Evolutionary conservation across 2,329 filamentous ascomycete genomes (phyloP).

Genomic region (Fusarium denticulatum): DNA sequence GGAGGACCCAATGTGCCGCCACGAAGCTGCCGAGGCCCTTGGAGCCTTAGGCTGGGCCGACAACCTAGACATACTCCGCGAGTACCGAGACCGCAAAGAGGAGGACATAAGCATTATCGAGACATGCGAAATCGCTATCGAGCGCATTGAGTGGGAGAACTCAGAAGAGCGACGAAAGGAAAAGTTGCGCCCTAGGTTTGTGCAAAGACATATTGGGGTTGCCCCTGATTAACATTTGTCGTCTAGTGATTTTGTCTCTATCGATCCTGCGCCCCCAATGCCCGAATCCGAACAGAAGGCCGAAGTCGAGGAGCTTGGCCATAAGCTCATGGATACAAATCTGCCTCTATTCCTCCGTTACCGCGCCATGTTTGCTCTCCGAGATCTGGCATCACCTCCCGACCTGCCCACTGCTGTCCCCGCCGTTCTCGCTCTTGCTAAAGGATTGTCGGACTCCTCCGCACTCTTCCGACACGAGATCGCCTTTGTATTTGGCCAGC

Average conservation of each 20-base stretch:
- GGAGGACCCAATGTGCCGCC: conserved; percentile 95
- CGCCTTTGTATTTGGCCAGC: conserved; percentile 96
- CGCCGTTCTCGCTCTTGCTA: conserved; percentile 86
- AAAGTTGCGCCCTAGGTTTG: conserved; percentile 82
- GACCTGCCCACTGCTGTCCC: conserved; percentile 88
- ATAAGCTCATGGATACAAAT: conserved; percentile 79
- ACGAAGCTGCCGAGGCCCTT: conserved; percentile 95
- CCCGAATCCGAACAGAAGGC: conserved; percentile 76
- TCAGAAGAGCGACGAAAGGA: conserved; percentile 76
- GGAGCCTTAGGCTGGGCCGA: conserved; percentile 82
- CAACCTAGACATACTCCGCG: conserved; percentile 77
- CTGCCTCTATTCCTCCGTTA: conserved; percentile 91
- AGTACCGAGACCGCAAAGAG: conserved; percentile 76
- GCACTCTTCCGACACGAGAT: conserved; percentile 98
- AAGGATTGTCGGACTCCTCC: conserved; percentile 84
- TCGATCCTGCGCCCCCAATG: conserved; percentile 93
- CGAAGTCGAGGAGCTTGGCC: conserved; percentile 78
- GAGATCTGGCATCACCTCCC: conserved; percentile 93
- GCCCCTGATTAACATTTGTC: conserved; percentile 43
- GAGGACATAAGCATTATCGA: conserved; percentile 88
- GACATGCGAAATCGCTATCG: conserved; percentile 97
- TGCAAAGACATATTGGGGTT: conserved; percentile 28
- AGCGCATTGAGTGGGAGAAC: conserved; percentile 92
- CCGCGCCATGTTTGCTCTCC: conserved; percentile 96
- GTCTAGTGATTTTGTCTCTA: conserved; percentile 88